A percentile compares a stretch with the other conserved stretches of the same genome.
Conservation (phyloP, 164 flowering plant genomes). For the Vitis rupestris region DNA sequence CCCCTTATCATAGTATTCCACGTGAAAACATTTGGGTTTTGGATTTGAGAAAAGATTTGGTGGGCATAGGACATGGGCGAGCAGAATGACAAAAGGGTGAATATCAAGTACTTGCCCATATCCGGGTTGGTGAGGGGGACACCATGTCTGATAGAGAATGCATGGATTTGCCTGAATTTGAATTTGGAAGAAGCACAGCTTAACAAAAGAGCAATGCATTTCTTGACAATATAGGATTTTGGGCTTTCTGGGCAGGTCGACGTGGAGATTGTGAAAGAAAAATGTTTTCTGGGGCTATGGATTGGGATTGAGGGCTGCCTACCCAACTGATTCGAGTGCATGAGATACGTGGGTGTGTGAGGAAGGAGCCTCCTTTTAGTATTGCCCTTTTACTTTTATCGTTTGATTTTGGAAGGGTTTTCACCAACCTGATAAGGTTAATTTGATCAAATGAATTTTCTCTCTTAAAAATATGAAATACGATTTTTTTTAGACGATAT, state of each 20-base stretch:
- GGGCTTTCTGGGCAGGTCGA: slow-evolving; percentile 8
- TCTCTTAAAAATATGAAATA: no score
- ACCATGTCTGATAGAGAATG: slow-evolving; percentile 35
- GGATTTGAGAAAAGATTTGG: slow-evolving; percentile 23
- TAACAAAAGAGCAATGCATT: slow-evolving; percentile 34
- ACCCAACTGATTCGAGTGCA: not conserved
- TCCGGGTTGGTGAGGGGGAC: slow-evolving; percentile 23
- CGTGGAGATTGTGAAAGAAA: not conserved
- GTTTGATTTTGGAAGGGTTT: no score
- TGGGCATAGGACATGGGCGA: slow-evolving; percentile 33
- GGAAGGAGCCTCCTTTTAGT: not conserved
- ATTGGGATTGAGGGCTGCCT: not conserved
- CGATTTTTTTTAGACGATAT: no score
- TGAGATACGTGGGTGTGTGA: not conserved
- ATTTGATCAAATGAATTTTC: no score
- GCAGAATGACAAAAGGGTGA: slow-evolving; percentile 24
- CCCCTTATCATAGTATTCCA: slow-evolving; percentile 51
- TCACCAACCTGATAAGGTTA: no score
- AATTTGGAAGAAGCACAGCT: slow-evolving; percentile 20
- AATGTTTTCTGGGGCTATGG: not conserved
- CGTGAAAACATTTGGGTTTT: slow-evolving; percentile 26
- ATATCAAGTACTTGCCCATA: slow-evolving; percentile 33
- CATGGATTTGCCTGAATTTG: slow-evolving; percentile 43
- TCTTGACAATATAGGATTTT: slow-evolving; percentile 9
- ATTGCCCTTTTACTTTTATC: no score